Evolutionary conservation across 192 early-diverging fungal species (phyloP).

Genomic region (Entomortierella lignicola): DNA sequence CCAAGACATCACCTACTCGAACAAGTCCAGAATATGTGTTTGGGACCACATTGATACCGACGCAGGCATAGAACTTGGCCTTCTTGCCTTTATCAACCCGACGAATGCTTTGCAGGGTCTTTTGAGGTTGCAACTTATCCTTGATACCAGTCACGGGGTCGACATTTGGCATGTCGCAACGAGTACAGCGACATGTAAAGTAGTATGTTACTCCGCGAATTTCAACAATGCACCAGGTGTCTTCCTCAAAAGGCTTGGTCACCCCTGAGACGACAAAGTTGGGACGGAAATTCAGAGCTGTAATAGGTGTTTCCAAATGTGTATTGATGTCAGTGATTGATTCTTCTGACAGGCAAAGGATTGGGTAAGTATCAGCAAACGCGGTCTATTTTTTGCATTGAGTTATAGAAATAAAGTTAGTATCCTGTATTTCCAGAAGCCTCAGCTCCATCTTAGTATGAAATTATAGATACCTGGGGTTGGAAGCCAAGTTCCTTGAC

Average conservation of each 20-base stretch:
- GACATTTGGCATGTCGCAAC: constrained; percentile 73
- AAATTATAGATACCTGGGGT: constrained; percentile 35
- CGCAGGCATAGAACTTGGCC: constrained; percentile 58
- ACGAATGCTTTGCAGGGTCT: constrained; percentile 64
- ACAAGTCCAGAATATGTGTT: constrained; percentile 26
- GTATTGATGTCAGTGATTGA: constrained; percentile 74
- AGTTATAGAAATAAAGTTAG: neutral
- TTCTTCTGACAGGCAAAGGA: constrained; percentile 69
- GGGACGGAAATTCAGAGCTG: constrained; percentile 75
- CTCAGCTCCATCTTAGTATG: neutral
- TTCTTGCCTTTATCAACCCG: constrained; percentile 58
- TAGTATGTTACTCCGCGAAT: constrained; percentile 60
- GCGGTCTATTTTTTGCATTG: constrained; percentile 73
- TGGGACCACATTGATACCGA: constrained; percentile 59
- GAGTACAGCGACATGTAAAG: constrained; percentile 65
- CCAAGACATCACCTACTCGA: constrained; percentile 39
- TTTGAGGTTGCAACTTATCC: constrained; percentile 63
- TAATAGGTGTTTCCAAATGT: constrained; percentile 61
- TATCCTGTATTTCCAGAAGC: neutral
- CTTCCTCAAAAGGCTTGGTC: constrained; percentile 73
- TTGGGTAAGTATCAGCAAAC: constrained; percentile 83
- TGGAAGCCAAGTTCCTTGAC: constrained; percentile 32
- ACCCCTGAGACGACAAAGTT: constrained; percentile 73
- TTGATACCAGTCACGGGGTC: constrained; percentile 63
- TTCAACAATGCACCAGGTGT: constrained; percentile 70